phyloP scores from a whole-genome alignment of 2,329 filamentous ascomycete species.

The Neurospora sp. region DNA sequence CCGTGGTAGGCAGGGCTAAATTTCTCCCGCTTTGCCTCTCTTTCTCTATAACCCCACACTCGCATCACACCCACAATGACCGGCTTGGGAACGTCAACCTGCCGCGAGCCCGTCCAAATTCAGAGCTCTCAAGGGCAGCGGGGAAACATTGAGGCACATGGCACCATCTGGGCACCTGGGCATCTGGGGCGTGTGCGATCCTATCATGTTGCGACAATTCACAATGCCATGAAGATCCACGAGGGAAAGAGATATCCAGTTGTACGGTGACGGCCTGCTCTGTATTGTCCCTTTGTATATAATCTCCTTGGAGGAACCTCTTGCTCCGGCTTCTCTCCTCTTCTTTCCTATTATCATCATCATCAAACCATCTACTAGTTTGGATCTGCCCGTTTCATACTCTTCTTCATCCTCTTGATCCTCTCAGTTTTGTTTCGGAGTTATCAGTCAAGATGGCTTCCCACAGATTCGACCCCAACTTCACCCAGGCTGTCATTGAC shows the following conservation, averaged over 20 bases:
- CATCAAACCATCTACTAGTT: background rate
- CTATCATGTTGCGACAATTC: slow-evolving; percentile 15
- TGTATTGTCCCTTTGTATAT: slow-evolving; percentile 2
- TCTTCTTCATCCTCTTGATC: background rate
- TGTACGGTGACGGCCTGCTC: background rate
- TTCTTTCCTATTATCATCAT: background rate
- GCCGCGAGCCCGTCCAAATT: slow-evolving; percentile 17
- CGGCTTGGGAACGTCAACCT: slow-evolving; percentile 15
- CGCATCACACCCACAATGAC: slow-evolving; percentile 16
- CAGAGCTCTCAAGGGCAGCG: slow-evolving; percentile 9
- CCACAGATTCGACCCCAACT: slow-evolving; percentile 60
- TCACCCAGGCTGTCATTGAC: slow-evolving; percentile 65
- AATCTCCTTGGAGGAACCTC: slow-evolving; percentile 1
- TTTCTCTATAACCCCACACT: slow-evolving; percentile 17
- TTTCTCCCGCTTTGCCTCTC: slow-evolving; percentile 18
- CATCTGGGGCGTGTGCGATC: slow-evolving; percentile 2
- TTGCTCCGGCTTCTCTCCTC: background rate
- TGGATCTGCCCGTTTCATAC: background rate
- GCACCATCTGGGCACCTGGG: slow-evolving; percentile 9
- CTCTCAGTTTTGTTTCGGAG: background rate
- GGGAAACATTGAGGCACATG: slow-evolving; percentile 15
- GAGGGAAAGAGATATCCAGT: background rate
- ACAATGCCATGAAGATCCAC: slow-evolving; percentile 3
- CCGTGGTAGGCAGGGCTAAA: slow-evolving; percentile 16
- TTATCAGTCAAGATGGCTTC: slow-evolving; percentile 17